A percentile compares a stretch with the other conserved stretches of the same genome.
phyloP scores from a whole-genome alignment of 441 rosid species.

The Gossypium schwendimanii region DNA sequence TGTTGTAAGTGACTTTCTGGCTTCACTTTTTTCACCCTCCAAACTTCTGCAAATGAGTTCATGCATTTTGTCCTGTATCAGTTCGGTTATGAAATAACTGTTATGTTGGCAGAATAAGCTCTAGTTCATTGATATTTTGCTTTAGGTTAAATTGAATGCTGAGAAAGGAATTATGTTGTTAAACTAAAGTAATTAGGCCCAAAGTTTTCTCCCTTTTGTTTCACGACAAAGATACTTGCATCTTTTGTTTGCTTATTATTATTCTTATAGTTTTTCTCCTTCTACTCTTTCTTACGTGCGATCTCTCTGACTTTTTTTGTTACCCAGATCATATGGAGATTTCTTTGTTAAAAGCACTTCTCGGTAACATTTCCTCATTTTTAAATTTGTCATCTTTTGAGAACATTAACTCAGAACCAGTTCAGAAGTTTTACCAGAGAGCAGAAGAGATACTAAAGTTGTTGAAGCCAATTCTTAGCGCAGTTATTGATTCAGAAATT shows the following conservation, averaged over 20 bases:
- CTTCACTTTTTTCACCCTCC: background rate
- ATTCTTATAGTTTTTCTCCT: background rate
- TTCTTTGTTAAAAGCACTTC: constrained; percentile 61
- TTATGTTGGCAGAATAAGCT: background rate
- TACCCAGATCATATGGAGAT: constrained; percentile 69
- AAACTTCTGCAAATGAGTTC: background rate
- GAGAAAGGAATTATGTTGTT: background rate
- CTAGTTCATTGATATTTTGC: background rate
- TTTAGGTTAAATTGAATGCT: background rate
- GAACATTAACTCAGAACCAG: constrained; percentile 44
- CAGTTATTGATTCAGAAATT: constrained; percentile 50
- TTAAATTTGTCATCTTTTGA: constrained; percentile 47
- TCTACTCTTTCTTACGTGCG: background rate
- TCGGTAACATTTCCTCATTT: constrained; percentile 49
- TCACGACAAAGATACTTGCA: background rate
- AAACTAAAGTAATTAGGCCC: background rate
- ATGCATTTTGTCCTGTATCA: background rate
- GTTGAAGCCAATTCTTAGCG: constrained; percentile 69
- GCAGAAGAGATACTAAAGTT: constrained; percentile 65
- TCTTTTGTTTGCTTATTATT: background rate
- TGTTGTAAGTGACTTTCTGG: background rate
- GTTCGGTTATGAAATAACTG: background rate
- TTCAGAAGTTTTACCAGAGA: constrained; percentile 50
- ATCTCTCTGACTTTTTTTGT: background rate
- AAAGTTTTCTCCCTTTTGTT: background rate